Conservation (phyloP, 140 eudicot genomes). For the Anethum foeniculum region DNA sequence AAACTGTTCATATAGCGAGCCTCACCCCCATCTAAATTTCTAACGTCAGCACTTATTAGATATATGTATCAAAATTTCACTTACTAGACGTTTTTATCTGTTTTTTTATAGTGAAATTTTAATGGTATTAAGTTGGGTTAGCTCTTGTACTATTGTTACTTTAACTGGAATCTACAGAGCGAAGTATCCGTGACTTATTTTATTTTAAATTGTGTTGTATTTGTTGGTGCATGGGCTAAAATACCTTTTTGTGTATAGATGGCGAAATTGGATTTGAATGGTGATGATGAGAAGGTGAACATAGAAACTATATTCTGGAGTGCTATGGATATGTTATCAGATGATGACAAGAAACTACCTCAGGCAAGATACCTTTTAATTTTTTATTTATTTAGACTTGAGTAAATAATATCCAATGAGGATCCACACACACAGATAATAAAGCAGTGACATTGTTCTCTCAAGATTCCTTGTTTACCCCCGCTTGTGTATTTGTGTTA, state of each 20-base stretch:
- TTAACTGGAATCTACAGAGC: neutral
- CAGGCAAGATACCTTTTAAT: constrained; percentile 45
- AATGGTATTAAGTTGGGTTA: neutral
- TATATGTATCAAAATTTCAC: neutral
- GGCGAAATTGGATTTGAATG: constrained; percentile 96
- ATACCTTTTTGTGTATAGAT: constrained; percentile 35
- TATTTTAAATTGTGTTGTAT: neutral
- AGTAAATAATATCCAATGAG: neutral
- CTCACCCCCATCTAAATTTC: neutral
- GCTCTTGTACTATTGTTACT: neutral
- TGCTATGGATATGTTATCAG: constrained; percentile 99
- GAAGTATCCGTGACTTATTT: neutral
- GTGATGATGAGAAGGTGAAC: constrained; percentile 85
- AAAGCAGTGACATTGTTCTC: neutral
- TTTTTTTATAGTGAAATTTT: neutral
- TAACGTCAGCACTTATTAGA: neutral
- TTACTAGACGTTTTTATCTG: neutral
- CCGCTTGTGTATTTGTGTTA: neutral
- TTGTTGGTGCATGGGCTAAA: neutral
- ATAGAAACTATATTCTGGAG: constrained; percentile 92
- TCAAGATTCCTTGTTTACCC: neutral
- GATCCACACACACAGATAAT: neutral
- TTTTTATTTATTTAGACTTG: neutral
- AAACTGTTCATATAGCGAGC: neutral
- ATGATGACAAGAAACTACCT: constrained; percentile 94